Percentiles rank a stretch among this genome's conserved stretches.
Evolutionary conservation across 306 rosid genomes (phyloP).

Genomic region (Vigna angularis): DNA sequence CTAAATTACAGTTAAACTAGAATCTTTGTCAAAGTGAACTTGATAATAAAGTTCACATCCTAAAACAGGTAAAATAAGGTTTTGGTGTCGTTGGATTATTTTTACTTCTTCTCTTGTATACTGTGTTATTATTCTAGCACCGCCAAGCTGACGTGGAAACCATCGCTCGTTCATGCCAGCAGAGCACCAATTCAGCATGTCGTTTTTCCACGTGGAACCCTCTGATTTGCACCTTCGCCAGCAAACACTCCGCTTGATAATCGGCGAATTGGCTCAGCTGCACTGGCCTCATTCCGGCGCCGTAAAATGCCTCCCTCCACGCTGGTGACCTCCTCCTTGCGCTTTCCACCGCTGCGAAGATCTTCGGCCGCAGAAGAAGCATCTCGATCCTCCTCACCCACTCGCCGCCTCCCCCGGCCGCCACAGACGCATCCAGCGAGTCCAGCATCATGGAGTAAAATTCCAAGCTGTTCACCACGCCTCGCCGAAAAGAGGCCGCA

Average conservation of each 20-base stretch:
- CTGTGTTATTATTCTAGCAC: conserved; percentile 48
- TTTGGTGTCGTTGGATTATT: conserved; percentile 1
- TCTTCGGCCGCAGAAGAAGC: conserved; percentile 66
- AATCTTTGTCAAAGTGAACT: conserved; percentile 29
- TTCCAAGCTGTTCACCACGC: conserved; percentile 67
- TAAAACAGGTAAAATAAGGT: neutral
- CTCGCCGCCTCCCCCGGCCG: conserved; percentile 57
- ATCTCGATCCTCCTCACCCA: conserved; percentile 75
- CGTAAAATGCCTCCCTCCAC: conserved; percentile 76
- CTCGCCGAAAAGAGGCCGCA: conserved; percentile 69
- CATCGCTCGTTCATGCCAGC: conserved; percentile 83
- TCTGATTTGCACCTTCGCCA: conserved; percentile 74
- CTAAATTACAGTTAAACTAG: conserved; percentile 38
- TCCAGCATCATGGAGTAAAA: conserved; percentile 79
- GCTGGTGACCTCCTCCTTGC: conserved; percentile 58
- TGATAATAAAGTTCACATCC: conserved; percentile 19
- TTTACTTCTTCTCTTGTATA: neutral
- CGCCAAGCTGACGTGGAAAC: conserved; percentile 92
- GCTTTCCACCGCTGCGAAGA: conserved; percentile 68
- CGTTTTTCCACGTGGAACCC: conserved; percentile 91
- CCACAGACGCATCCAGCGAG: conserved; percentile 72
- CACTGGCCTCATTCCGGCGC: conserved; percentile 87
- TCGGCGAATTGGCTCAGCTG: conserved; percentile 90
- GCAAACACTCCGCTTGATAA: conserved; percentile 81
- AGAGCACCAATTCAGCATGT: conserved; percentile 88